Percentiles rank a stretch among this genome's conserved stretches.
These are phyloP conservation scores for Tetrastigma voinierianum DNA, from an alignment of 164 flowering plant genomes.

Conservation along the genomic window DNA sequence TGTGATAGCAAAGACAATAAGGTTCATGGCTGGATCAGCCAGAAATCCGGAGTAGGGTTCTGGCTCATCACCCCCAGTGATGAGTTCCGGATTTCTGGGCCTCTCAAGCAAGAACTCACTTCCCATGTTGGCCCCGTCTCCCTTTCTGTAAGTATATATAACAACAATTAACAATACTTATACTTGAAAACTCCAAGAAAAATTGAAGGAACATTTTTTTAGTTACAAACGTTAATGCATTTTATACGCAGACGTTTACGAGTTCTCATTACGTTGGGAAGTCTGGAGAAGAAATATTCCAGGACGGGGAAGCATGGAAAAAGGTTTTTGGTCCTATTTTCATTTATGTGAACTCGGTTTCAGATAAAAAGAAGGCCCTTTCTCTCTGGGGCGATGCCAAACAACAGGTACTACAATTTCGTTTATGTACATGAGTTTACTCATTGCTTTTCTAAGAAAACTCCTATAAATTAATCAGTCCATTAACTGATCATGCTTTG, in stretches of 20 bases:
- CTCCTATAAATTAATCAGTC: no score
- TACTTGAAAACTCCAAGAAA: no score
- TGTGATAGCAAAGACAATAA: conserved; percentile 36
- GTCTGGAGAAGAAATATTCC: conserved; percentile 12
- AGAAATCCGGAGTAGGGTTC: conserved; percentile 25
- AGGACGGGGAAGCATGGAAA: conserved; percentile 40
- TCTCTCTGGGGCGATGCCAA: conserved; percentile 40
- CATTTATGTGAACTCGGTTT: conserved; percentile 33
- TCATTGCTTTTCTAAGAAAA: no score
- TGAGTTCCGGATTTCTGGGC: conserved; percentile 51
- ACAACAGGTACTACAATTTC: conserved; percentile 26
- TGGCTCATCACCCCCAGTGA: conserved; percentile 55
- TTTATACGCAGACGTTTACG: conserved; percentile 18
- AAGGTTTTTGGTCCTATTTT: conserved; percentile 49
- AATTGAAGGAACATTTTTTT: no score
- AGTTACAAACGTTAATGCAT: no score
- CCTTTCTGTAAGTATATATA: conserved; percentile 33
- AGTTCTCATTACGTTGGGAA: conserved; percentile 40
- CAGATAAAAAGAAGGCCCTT: conserved; percentile 8
- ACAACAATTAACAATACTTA: neutral
- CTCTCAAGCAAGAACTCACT: conserved; percentile 55
- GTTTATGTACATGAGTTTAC: no score
- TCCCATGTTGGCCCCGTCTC: conserved; percentile 50
- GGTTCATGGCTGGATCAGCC: conserved; percentile 52
- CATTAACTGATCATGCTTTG: no score